Evolutionary conservation across 2,329 filamentous ascomycete species (phyloP).

Genomic region (Rhynchosporium agropyri): DNA sequence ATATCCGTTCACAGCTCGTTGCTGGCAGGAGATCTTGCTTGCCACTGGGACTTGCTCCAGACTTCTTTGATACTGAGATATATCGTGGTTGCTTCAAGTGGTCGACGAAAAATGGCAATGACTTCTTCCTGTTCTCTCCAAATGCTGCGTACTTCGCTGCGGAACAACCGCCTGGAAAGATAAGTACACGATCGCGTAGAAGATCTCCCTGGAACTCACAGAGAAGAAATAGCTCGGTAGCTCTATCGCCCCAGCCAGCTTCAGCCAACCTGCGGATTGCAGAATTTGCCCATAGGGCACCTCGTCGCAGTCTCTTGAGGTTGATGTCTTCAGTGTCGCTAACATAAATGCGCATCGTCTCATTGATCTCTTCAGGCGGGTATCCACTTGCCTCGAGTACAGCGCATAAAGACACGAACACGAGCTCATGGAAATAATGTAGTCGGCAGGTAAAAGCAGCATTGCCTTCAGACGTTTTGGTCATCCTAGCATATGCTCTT

Average conservation of each 20-base stretch:
- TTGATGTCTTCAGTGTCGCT: neutral
- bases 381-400: neutral
- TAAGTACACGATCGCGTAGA: neutral
- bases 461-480: neutral
- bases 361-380: neutral
- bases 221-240: neutral
- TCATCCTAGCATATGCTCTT: neutral
- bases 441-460: neutral
- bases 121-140: neutral
- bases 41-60: neutral
- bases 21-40: neutral
- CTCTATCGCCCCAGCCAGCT: neutral
- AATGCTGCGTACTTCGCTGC: neutral
- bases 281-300: neutral
- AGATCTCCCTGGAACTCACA: neutral
- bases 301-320: neutral
- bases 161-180: neutral
- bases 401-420: conserved; percentile 2
- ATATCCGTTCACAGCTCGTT: neutral
- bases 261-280: neutral
- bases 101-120: neutral
- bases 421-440: neutral
- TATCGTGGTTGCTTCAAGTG: neutral
- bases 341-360: neutral
- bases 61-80: neutral